Conservation (phyloP, 2,329 filamentous ascomycete genomes). For the Pestalotiopsis sp. region DNA sequence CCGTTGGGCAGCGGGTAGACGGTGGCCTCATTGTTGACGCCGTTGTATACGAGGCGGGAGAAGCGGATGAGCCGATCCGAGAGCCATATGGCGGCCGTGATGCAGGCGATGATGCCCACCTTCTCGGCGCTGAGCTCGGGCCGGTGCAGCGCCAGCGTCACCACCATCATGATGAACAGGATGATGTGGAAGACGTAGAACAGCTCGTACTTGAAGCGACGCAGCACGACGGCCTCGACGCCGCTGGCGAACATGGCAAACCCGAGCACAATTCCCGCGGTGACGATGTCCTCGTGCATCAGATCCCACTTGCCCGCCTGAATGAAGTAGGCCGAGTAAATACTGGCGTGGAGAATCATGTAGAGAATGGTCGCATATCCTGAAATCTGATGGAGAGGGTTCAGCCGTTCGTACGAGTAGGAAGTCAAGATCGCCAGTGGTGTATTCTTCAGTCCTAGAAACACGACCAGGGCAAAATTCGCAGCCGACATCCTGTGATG, state of each 20-base stretch:
- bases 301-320: constrained; percentile 19
- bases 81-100: constrained; percentile 43
- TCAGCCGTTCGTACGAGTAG: constrained; percentile 49
- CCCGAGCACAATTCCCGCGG: constrained; percentile 38
- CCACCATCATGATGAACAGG: constrained; percentile 42
- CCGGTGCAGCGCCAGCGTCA: constrained; percentile 46
- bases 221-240: constrained; percentile 33
- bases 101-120: constrained; percentile 39
- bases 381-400: constrained; percentile 46
- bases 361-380: constrained; percentile 44
- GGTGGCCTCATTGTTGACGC: constrained; percentile 41
- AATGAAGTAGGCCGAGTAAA: constrained; percentile 36
- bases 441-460: constrained; percentile 52
- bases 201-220: constrained; percentile 45
- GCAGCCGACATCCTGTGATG: constrained; percentile 44
- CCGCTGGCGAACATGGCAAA: constrained; percentile 40
- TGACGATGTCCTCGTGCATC: constrained; percentile 31
- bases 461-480: constrained; percentile 48
- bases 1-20: constrained; percentile 46
- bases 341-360: constrained; percentile 37
- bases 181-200: constrained; percentile 48
- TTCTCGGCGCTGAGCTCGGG: constrained; percentile 38
- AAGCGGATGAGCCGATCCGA: constrained; percentile 45
- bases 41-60: constrained; percentile 36
- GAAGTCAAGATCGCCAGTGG: constrained; percentile 44